These are phyloP conservation scores for Candida quercuum DNA, from an alignment of 805 yeast species.

Conservation along the genomic window DNA sequence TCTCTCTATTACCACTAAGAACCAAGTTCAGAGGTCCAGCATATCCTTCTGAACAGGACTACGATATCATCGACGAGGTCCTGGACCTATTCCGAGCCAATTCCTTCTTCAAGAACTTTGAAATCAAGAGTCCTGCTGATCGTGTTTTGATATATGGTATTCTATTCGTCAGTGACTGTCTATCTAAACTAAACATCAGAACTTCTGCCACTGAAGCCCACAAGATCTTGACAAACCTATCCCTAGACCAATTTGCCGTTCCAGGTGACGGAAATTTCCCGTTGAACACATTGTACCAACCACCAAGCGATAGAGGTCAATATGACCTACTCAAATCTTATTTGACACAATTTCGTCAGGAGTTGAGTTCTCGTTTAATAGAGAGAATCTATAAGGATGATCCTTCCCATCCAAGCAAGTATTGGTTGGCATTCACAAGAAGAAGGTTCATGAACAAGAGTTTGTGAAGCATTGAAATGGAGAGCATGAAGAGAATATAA, in stretches of 20 bases:
- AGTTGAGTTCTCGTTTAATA: constrained; percentile 75
- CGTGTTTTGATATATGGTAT: constrained; percentile 92
- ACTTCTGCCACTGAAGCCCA: constrained; percentile 55
- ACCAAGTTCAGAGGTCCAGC: constrained; percentile 90
- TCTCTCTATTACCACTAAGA: constrained; percentile 78
- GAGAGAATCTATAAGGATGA: constrained; percentile 64
- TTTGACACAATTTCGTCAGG: constrained; percentile 92
- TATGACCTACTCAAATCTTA: constrained; percentile 77
- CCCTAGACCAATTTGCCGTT: constrained; percentile 80
- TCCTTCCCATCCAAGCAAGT: constrained; percentile 66
- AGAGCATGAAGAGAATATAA: too few relatives aligned
- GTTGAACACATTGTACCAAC: constrained; percentile 66
- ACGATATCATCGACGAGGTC: constrained; percentile 89
- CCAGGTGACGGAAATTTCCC: constrained; percentile 98
- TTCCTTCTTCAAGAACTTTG: constrained; percentile 94
- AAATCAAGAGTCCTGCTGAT: constrained; percentile 93
- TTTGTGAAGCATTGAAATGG: constrained; percentile 30
- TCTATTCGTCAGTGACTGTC: constrained; percentile 79
- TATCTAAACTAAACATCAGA: constrained; percentile 50
- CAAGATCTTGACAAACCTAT: constrained; percentile 70
- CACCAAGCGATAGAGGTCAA: constrained; percentile 72
- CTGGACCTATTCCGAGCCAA: constrained; percentile 92
- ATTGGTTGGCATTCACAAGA: constrained; percentile 94
- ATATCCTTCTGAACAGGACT: constrained; percentile 66
- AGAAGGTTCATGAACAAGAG: constrained; percentile 94